Conservation (phyloP, 2,329 filamentous ascomycete species). For the Orbilia javanica region DNA sequence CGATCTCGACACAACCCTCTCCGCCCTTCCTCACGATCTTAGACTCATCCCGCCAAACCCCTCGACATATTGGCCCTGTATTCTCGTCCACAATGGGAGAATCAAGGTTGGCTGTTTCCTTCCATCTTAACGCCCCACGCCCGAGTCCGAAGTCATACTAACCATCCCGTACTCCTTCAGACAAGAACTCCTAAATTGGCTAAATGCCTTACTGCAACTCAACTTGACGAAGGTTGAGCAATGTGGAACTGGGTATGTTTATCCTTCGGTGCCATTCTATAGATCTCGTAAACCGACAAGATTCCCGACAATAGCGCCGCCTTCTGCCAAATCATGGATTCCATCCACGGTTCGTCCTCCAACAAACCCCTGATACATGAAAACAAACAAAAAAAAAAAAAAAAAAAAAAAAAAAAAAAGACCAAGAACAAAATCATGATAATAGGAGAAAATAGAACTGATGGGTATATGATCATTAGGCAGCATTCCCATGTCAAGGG, state of each 20-base stretch:
- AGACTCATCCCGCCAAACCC: neutral
- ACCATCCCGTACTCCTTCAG: slow-evolving; percentile 68
- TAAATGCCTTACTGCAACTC: slow-evolving; percentile 96
- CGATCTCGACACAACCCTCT: neutral
- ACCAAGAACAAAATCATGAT: too few species aligned
- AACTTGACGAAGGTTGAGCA: slow-evolving; percentile 99
- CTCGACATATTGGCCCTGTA: neutral
- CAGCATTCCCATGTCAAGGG: slow-evolving; percentile 92
- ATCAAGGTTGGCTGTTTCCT: slow-evolving; percentile 34
- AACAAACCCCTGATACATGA: neutral
- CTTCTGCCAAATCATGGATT: slow-evolving; percentile 97
- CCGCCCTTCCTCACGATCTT: neutral
- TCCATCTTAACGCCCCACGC: neutral
- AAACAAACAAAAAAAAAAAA: neutral
- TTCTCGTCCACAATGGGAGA: slow-evolving; percentile 43
- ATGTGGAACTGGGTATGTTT: slow-evolving; percentile 89
- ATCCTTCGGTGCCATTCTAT: neutral
- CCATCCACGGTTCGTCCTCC: slow-evolving; percentile 81
- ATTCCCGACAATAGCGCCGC: slow-evolving; percentile 75
- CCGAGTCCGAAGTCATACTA: neutral
- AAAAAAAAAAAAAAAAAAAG: too few species aligned
- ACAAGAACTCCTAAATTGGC: slow-evolving; percentile 95
- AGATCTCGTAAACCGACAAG: slow-evolving; percentile 39
- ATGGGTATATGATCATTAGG: slow-evolving; percentile 66
- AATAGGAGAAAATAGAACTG: too few species aligned